A percentile compares a stretch with the other conserved stretches of the same genome.
phyloP scores from a whole-genome alignment of 176 grass and related monocot genomes.

The Tillandsia fasciculata region DNA sequence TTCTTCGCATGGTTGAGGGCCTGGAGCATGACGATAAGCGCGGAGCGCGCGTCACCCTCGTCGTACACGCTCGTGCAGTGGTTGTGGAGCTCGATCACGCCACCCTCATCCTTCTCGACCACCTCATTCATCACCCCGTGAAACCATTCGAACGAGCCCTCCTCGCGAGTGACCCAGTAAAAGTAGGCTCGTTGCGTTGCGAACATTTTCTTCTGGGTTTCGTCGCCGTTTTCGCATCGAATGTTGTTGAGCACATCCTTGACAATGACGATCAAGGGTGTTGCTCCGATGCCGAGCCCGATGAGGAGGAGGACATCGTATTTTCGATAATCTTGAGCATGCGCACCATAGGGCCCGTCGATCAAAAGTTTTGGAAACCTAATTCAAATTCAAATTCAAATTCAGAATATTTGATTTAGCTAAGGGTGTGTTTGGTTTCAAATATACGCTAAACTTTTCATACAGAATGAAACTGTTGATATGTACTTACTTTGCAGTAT shows the following conservation, averaged over 20 bases:
- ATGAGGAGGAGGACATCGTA: slow-evolving; percentile 98
- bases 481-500: slow-evolving; percentile 21
- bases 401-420: background rate
- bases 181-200: slow-evolving; percentile 80
- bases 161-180: slow-evolving; percentile 93
- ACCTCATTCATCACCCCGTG: slow-evolving; percentile 92
- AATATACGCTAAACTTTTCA: background rate
- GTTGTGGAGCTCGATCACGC: slow-evolving; percentile 88
- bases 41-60: slow-evolving; percentile 73
- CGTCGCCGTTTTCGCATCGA: background rate
- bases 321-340: slow-evolving; percentile 83
- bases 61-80: slow-evolving; percentile 96
- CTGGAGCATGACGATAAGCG: slow-evolving; percentile 82
- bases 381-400: background rate
- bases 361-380: slow-evolving; percentile 67
- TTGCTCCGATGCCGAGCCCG: slow-evolving; percentile 92
- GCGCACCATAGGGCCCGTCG: slow-evolving; percentile 91
- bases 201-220: slow-evolving; percentile 18
- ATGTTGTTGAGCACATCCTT: slow-evolving; percentile 93
- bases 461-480: background rate
- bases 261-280: slow-evolving; percentile 83
- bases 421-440: background rate
- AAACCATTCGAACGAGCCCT: slow-evolving; percentile 93
- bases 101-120: slow-evolving; percentile 50
- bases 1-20: slow-evolving; percentile 86